Evolutionary conservation across 192 early-diverging fungal species (phyloP).

Genomic region (Entomortierella lignicola): DNA sequence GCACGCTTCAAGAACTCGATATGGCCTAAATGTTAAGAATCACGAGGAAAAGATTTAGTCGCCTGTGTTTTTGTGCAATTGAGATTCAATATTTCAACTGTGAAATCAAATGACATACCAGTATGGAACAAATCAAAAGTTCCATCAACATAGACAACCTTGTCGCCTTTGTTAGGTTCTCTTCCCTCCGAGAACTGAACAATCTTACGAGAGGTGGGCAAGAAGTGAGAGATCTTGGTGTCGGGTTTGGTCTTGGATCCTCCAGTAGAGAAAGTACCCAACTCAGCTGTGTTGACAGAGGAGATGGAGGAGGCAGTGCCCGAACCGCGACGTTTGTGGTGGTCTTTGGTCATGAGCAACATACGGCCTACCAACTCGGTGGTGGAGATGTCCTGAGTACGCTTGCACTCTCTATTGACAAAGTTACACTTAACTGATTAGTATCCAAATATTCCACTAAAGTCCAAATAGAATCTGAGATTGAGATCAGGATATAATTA

Average conservation of each 20-base stretch:
- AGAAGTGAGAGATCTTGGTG: constrained; percentile 86
- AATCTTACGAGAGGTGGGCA: constrained; percentile 88
- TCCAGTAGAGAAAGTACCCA: constrained; percentile 67
- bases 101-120: constrained; percentile 37
- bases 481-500: not conserved
- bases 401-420: constrained; percentile 83
- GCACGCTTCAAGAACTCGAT: constrained; percentile 93
- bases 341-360: constrained; percentile 90
- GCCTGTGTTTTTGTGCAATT: too few species aligned
- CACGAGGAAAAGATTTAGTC: not conserved
- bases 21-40: constrained; percentile 78
- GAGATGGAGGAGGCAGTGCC: constrained; percentile 59
- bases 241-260: constrained; percentile 52
- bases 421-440: not conserved
- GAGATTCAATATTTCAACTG: too few species aligned
- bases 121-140: constrained; percentile 97
- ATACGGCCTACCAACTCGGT: constrained; percentile 97
- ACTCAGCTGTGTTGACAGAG: constrained; percentile 68
- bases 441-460: too few species aligned
- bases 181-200: constrained; percentile 90
- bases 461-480: too few species aligned
- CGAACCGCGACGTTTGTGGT: constrained; percentile 76
- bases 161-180: constrained; percentile 81
- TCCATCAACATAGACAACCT: constrained; percentile 94
- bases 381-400: constrained; percentile 95